These are phyloP conservation scores for Blastobotrys aristatus DNA, from an alignment of 1,139 yeast species.

Conservation along the genomic window DNA sequence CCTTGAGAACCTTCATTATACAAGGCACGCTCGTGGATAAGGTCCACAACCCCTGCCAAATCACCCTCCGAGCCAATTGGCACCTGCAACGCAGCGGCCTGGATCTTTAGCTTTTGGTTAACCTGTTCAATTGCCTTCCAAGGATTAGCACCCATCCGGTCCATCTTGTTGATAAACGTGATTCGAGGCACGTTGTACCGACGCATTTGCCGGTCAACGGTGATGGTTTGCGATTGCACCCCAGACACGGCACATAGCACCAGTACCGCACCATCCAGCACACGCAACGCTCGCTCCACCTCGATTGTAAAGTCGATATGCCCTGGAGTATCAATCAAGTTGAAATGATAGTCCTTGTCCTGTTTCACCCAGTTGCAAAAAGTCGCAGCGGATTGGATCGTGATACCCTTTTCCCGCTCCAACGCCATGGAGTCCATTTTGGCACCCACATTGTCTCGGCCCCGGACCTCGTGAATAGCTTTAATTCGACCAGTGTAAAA, in stretches of 20 bases:
- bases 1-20: slow-evolving; percentile 94
- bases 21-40: slow-evolving; percentile 78
- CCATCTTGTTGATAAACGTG: slow-evolving; percentile 97
- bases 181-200: slow-evolving; percentile 95
- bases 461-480: slow-evolving; percentile 97
- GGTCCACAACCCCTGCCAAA: slow-evolving; percentile 83
- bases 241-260: slow-evolving; percentile 98
- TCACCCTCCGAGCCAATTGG: slow-evolving; percentile 92
- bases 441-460: slow-evolving; percentile 97
- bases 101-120: slow-evolving; percentile 76
- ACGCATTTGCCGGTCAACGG: slow-evolving; percentile 98
- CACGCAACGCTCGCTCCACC: slow-evolving; percentile 96
- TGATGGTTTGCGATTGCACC: slow-evolving; percentile 96
- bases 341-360: slow-evolving; percentile 66
- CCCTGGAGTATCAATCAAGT: slow-evolving; percentile 95
- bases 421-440: slow-evolving; percentile 98
- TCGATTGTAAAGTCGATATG: slow-evolving; percentile 98
- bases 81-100: slow-evolving; percentile 97
- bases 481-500: slow-evolving; percentile 96
- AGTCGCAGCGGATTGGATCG: slow-evolving; percentile 98
- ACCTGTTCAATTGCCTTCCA: slow-evolving; percentile 92
- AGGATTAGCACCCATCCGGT: slow-evolving; percentile 98
- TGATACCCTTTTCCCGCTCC: slow-evolving; percentile 96
- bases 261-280: slow-evolving; percentile 94
- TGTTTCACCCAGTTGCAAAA: slow-evolving; percentile 90